A percentile compares a stretch with the other conserved stretches of the same genome.
These are phyloP conservation scores for Hamamelis virginiana DNA, from an alignment of 164 flowering plant species.

Conservation along the genomic window DNA sequence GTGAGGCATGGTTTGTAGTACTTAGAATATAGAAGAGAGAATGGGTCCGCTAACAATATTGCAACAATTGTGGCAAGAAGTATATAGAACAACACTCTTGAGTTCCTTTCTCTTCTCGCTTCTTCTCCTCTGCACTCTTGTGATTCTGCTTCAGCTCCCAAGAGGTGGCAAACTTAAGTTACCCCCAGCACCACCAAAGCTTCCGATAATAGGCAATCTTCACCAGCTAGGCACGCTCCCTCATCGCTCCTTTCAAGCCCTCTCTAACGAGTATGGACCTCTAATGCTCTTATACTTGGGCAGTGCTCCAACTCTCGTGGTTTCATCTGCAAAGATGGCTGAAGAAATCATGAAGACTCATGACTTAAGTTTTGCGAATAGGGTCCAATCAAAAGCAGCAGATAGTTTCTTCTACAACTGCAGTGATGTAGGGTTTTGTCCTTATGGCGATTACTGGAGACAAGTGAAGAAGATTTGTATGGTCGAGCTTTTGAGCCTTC, in stretches of 20 bases:
- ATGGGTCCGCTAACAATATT: background rate
- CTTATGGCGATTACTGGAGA: constrained; percentile 34
- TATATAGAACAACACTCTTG: background rate
- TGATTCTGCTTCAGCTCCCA: background rate
- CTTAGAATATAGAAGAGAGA: background rate
- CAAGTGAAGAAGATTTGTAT: constrained; percentile 23
- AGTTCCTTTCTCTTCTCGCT: background rate
- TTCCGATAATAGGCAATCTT: constrained; percentile 50
- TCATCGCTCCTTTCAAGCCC: constrained; percentile 25
- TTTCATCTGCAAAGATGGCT: constrained; percentile 30
- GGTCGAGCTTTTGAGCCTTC: constrained; percentile 25
- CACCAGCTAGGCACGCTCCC: constrained; percentile 33
- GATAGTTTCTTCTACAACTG: constrained; percentile 6
- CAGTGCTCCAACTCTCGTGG: constrained; percentile 17
- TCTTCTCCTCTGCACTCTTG: background rate
- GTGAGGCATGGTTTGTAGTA: too few species aligned
- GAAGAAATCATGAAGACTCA: constrained; percentile 21
- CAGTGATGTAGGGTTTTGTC: constrained; percentile 21
- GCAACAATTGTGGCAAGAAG: constrained; percentile 5
- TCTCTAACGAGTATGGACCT: constrained; percentile 31
- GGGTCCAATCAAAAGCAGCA: constrained; percentile 8
- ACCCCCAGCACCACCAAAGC: constrained; percentile 46
- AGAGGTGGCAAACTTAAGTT: background rate
- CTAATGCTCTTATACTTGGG: constrained; percentile 29
- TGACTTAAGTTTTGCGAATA: constrained; percentile 19